Conservation (phyloP, 306 rosid genomes). For the Rosa lucieae region DNA sequence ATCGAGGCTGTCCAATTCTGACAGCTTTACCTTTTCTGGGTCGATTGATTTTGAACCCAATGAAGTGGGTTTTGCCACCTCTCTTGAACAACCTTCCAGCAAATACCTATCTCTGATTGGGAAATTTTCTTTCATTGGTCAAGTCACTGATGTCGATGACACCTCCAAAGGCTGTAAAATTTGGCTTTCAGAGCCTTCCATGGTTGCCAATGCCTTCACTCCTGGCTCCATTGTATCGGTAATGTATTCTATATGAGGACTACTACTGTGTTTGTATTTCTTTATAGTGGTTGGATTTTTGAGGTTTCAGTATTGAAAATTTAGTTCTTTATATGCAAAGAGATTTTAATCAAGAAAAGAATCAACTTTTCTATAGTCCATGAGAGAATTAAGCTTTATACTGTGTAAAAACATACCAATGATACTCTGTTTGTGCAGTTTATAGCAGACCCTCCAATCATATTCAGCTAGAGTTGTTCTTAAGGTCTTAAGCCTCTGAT, state of each 20-base stretch:
- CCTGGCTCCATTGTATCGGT: conserved; percentile 75
- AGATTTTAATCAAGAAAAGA: too few relatives aligned
- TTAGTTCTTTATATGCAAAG: too few relatives aligned
- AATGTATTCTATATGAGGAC: conserved; percentile 8
- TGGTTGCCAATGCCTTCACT: conserved; percentile 55
- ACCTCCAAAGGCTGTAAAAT: conserved; percentile 38
- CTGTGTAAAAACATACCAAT: too few relatives aligned
- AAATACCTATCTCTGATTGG: conserved; percentile 55
- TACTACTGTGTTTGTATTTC: neutral
- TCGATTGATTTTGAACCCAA: conserved; percentile 23
- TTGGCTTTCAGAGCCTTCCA: conserved; percentile 76
- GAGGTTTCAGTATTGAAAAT: too few relatives aligned
- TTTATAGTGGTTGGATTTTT: too few relatives aligned
- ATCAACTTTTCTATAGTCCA: too few relatives aligned
- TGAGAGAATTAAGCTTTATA: too few relatives aligned
- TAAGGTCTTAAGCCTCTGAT: too few relatives aligned
- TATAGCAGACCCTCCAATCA: too few relatives aligned
- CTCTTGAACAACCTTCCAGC: conserved; percentile 55
- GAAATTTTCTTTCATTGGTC: conserved; percentile 52
- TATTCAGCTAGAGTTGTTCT: too few relatives aligned
- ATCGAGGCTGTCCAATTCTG: conserved; percentile 41
- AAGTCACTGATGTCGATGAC: conserved; percentile 35
- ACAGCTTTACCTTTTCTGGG: conserved; percentile 34
- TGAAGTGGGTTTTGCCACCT: conserved; percentile 38
- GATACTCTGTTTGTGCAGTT: too few relatives aligned